Conservation (phyloP, 108 stramenopile genomes). For the Poteriospumella lacustris region DNA sequence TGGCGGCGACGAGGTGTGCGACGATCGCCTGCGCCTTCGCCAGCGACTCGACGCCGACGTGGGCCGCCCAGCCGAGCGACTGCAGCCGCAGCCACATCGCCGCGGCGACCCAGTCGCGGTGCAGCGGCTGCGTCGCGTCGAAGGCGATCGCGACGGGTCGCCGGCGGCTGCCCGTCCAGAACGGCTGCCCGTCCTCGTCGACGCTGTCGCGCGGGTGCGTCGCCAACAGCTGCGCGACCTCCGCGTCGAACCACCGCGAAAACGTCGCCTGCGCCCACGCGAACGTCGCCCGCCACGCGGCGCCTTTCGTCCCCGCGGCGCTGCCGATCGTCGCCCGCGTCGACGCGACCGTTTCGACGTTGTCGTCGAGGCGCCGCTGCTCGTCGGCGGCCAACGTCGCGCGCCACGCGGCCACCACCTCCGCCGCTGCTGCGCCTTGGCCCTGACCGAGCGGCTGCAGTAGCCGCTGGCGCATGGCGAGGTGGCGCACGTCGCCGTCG, state of each 20-base stretch:
- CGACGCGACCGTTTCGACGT: neutral
- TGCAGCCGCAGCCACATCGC: neutral
- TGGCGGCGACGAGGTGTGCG: neutral
- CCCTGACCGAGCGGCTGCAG: too few species aligned
- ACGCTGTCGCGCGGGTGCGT: conserved; percentile 73
- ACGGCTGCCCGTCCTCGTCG: conserved; percentile 86
- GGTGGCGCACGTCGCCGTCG: too few species aligned
- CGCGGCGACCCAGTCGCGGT: neutral
- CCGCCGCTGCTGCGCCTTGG: neutral
- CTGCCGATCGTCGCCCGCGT: neutral
- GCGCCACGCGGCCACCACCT: neutral
- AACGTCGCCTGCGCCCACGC: conserved; percentile 43
- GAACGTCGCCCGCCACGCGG: conserved; percentile 30
- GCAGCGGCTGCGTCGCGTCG: neutral
- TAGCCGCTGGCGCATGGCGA: neutral
- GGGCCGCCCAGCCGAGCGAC: neutral
- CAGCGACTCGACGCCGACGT: neutral
- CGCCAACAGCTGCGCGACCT: conserved; percentile 32
- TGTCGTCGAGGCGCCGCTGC: neutral
- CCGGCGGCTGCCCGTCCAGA: conserved; percentile 76
- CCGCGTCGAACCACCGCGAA: conserved; percentile 17
- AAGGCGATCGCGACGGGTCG: conserved; percentile 15
- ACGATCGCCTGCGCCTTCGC: neutral
- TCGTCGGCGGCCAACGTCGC: neutral
- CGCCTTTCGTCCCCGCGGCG: neutral